These are phyloP conservation scores for Skeletonema tropicum DNA, from an alignment of 108 stramenopile species.

Conservation along the genomic window DNA sequence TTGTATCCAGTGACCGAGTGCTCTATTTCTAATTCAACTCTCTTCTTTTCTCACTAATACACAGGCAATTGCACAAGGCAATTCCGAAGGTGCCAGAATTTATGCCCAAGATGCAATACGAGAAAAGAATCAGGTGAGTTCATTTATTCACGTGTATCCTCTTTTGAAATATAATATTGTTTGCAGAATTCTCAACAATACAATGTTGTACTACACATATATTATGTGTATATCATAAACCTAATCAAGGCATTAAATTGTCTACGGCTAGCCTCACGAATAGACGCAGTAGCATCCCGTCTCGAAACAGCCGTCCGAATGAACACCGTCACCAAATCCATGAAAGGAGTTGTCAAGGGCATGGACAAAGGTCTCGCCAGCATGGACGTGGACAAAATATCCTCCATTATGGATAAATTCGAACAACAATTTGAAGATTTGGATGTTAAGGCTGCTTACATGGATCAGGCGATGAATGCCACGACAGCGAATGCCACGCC, in stretches of 20 bases:
- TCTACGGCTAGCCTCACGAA: conserved; percentile 87
- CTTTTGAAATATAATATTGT: too few relatives aligned
- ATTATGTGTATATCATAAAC: too few relatives aligned
- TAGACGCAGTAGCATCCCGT: conserved; percentile 95
- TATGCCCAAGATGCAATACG: conserved; percentile 98
- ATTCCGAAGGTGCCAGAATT: conserved; percentile 94
- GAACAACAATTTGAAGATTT: conserved; percentile 99
- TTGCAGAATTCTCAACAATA: too few relatives aligned
- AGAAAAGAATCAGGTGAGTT: conserved; percentile 92
- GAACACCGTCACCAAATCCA: conserved; percentile 89
- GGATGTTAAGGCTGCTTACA: conserved; percentile 95
- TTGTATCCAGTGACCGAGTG: too few relatives aligned
- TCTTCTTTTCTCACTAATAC: conserved; percentile 7
- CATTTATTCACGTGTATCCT: background rate
- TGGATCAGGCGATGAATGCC: conserved; percentile 96
- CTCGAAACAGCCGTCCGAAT: conserved; percentile 97
- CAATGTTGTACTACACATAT: too few relatives aligned
- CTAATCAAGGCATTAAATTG: conserved; percentile 91
- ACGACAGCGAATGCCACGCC: conserved; percentile 96
- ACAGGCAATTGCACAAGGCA: conserved; percentile 88
- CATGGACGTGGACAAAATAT: conserved; percentile 96
- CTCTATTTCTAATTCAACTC: background rate
- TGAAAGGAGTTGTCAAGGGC: conserved; percentile 93
- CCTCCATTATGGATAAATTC: conserved; percentile 93
- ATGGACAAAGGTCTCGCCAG: conserved; percentile 89